Base-by-base conservation (phyloP, 108 stramenopile genomes). In the Fistulifera pelliculosa region DNA sequence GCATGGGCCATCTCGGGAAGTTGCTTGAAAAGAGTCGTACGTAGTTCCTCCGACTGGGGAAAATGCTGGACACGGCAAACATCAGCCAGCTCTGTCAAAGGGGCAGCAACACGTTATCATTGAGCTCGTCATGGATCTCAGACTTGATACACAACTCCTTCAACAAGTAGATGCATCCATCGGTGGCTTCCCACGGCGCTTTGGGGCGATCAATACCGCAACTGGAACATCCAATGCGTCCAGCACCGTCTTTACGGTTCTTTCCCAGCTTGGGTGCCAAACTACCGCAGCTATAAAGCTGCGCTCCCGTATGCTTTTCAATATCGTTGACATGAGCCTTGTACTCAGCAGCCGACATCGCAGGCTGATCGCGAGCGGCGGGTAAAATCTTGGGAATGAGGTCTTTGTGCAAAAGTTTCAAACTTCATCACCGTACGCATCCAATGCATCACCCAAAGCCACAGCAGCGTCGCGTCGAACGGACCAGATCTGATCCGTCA, bases 401-500 rank as follows among this genome's bases (percentile, higher is more conserved):
- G 1, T 18, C 52, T 24, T 73, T 71, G 31, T 76, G 73, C 18
- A 92, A 48, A 54, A 78, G 71, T 8, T 35, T 35, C 31, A 35
- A 3, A 35, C 31, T 10, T 83, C 80, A 11, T 76, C 52, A 23
- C 80, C 81, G 48, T 92, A 92, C 17, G 90, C 88, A 26, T 70
- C 61, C 23, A 83, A 71, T 19, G 88, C 94, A 62, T 94, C 82
- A 0, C 94, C 94, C 41, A 97, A 81, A 2, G 96, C 96, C 21
- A 91, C 90, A 25, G 94, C 94, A 22, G 94, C 90, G 66, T 93
- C 90, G 43, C 93, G 93, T 11, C 96, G 82, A 31, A 95, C 94
- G 38, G 85, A 89, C 96, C 96, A 97, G 53, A 97, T 97, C 42
- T 94, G 94, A 65, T 97, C 96, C 38, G 93, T 90, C 60, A 97